These are phyloP conservation scores for Eucalyptus cloeziana DNA, from an alignment of 345 rosid species.

Conservation along the genomic window DNA sequence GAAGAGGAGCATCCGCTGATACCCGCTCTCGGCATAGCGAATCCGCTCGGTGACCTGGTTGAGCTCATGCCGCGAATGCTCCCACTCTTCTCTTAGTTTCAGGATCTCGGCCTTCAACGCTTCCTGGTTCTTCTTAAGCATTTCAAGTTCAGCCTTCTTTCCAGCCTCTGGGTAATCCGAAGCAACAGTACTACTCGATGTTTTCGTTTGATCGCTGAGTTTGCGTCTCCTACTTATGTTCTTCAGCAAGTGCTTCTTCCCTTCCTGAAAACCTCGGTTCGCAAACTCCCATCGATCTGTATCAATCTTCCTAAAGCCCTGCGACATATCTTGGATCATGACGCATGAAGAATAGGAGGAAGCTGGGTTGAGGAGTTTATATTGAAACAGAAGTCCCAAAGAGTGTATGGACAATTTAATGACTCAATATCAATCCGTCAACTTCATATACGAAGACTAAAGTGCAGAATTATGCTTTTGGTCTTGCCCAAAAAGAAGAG, in stretches of 20 bases:
- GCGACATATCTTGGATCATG: neutral
- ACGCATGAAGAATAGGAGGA: neutral
- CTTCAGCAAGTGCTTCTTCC: slow-evolving; percentile 47
- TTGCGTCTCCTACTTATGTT: slow-evolving; percentile 33
- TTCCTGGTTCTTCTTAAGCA: slow-evolving; percentile 23
- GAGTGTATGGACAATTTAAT: neutral
- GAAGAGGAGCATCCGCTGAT: slow-evolving; percentile 33
- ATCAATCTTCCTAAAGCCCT: slow-evolving; percentile 60
- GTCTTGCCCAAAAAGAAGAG: neutral
- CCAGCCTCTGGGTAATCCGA: neutral
- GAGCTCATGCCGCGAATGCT: slow-evolving; percentile 19
- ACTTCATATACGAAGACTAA: neutral
- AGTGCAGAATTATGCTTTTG: neutral
- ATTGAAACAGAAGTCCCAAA: neutral
- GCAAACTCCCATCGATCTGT: slow-evolving; percentile 59
- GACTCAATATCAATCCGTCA: neutral
- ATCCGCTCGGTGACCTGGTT: slow-evolving; percentile 21
- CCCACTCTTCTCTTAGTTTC: slow-evolving; percentile 25
- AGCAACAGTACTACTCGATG: neutral
- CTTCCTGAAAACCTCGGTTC: slow-evolving; percentile 40
- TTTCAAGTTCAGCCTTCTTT: slow-evolving; percentile 8
- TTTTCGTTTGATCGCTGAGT: neutral
- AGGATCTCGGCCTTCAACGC: slow-evolving; percentile 23
- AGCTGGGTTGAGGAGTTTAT: neutral
- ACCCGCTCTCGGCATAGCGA: slow-evolving; percentile 19